Evolutionary conservation across 2,329 filamentous ascomycete species (phyloP), one percentile per base, ranked within the genome.

Genomic region (Alternaria triticimaculans): DNA sequence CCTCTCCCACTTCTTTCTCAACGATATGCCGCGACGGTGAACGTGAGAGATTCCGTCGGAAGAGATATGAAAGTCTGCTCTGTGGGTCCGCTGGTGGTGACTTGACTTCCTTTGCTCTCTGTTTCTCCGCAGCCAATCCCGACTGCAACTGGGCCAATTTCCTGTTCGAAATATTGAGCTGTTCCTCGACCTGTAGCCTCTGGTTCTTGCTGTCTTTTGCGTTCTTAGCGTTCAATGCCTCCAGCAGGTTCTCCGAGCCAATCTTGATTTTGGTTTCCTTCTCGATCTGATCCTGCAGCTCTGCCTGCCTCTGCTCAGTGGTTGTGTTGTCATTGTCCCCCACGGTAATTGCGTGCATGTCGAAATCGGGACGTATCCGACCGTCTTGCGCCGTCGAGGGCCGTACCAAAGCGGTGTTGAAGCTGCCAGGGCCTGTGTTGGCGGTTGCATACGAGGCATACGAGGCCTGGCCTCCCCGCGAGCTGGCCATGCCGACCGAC

Each of bases 211-310:
- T 92, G 79, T 98, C 95, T 82, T 98, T 99, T 49, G 93, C 91
- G 80, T 97, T 97, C 82, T 99, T 99, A 48, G 90, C 88, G 79
- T 97, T 93, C 69, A 99, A 83, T 12, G 96, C 96, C 83, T 99
- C 96, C 43, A 99, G 85, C 88, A 99, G 90, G 78, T 99, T 99
- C 84, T 99, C 96, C 62, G 95, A 97, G 20, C 96, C 96, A 74
- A 95, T 92, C 81, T 97, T 97, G 78, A 99, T 98, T 85, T 98
- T 98, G 83, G 94, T 90, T 82, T 99, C 96, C 75, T 96, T 95
- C 71, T 94, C 95, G 68, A 99, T 90, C 75, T 91, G 88, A 72
- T 97, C 94, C 74, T 91, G 90, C 66, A 97, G 86, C 55, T 88
- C 85, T 21, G 89, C 87, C 73, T 97, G 89, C 44, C 89, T 87